A percentile compares a stretch with the other conserved stretches of the same genome.
phyloP scores from a whole-genome alignment of 2,329 filamentous ascomycete genomes.

The Aspergillus sojae region DNA sequence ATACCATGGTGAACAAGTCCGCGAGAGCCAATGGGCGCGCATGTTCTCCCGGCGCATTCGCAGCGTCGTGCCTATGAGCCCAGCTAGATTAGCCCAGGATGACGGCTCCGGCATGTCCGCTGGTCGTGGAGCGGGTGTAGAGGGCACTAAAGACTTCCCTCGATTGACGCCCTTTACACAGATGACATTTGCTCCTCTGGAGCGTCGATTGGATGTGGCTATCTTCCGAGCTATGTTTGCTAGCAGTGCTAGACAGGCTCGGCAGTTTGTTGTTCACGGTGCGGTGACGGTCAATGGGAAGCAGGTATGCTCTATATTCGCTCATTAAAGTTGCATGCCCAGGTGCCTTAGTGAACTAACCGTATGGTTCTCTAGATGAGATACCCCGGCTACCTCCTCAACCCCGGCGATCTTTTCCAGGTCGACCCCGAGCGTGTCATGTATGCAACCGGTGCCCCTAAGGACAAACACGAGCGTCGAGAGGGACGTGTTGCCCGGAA shows the following conservation, averaged over 20 bases:
- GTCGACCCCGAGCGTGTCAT: constrained; percentile 88
- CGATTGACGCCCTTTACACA: constrained; percentile 82
- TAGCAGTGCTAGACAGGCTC: constrained; percentile 86
- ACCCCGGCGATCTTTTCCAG: constrained; percentile 98
- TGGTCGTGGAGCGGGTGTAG: constrained; percentile 77
- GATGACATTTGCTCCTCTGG: constrained; percentile 91
- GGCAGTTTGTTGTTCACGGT: constrained; percentile 92
- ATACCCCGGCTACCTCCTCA: constrained; percentile 89
- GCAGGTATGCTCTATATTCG: constrained; percentile 63
- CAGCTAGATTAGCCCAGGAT: constrained; percentile 72
- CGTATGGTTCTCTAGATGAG: constrained; percentile 68
- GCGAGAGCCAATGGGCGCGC: constrained; percentile 89
- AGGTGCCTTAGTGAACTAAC: constrained; percentile 9
- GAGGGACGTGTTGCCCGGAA: constrained; percentile 34
- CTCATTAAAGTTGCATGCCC: background rate
- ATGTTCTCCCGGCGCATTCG: constrained; percentile 84
- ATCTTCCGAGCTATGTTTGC: constrained; percentile 93
- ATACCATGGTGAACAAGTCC: constrained; percentile 94
- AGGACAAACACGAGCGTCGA: constrained; percentile 52
- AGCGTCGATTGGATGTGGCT: constrained; percentile 89
- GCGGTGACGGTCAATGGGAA: constrained; percentile 95
- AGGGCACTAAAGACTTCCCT: constrained; percentile 22
- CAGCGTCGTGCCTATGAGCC: constrained; percentile 83
- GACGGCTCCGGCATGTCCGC: constrained; percentile 84
- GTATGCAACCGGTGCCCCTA: constrained; percentile 78